These are phyloP conservation scores for Cydonia oblonga DNA, from an alignment of 331 rosid genomes.

Conservation along the genomic window DNA sequence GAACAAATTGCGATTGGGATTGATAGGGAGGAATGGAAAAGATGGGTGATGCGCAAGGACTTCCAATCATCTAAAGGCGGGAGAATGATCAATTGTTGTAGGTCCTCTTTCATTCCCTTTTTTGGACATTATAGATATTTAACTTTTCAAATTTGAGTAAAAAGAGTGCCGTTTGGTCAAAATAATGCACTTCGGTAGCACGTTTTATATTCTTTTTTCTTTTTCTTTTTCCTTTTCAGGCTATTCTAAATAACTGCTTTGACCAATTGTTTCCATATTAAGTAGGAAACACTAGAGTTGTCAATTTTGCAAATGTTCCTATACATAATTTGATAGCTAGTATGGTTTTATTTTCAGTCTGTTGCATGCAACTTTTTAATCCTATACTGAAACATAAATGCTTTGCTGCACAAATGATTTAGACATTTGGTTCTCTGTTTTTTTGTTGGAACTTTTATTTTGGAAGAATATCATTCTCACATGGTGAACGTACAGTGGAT, in stretches of 20 bases:
- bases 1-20: constrained; percentile 60
- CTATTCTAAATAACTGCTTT: neutral
- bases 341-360: neutral
- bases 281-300: neutral
- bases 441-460: neutral
- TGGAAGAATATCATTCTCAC: neutral
- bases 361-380: neutral
- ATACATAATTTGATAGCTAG: neutral
- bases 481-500: neutral
- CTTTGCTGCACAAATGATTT: neutral
- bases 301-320: neutral
- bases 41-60: constrained; percentile 72
- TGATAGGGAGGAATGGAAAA: constrained; percentile 82
- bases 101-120: constrained; percentile 39
- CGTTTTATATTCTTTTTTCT: neutral
- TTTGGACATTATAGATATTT: constrained; percentile 13
- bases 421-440: neutral
- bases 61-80: constrained; percentile 42
- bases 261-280: neutral
- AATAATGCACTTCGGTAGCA: neutral
- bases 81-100: constrained; percentile 50
- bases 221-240: neutral
- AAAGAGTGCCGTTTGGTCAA: neutral
- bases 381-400: neutral
- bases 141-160: constrained; percentile 15